Percentiles rank a stretch among this genome's conserved stretches.
phyloP scores from a whole-genome alignment of 2,329 filamentous ascomycete genomes.

The Fusarium napiforme region DNA sequence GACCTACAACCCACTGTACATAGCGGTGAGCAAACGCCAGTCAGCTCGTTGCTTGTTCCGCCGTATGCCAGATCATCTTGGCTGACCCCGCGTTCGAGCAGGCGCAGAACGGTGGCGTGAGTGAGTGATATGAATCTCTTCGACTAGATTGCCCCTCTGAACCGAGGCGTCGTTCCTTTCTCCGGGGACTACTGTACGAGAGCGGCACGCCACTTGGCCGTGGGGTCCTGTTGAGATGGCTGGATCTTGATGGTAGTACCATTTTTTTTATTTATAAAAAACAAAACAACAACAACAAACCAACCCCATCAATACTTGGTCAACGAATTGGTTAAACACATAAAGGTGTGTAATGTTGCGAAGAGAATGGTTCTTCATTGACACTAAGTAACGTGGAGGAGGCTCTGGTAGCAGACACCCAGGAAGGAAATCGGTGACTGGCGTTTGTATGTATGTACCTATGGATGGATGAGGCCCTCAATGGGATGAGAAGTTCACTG shows the following conservation, averaged over 20 bases:
- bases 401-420: slow-evolving; percentile 12
- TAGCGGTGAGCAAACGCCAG: slow-evolving; percentile 32
- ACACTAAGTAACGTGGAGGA: slow-evolving; percentile 30
- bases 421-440: slow-evolving; percentile 11
- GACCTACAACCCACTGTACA: neutral
- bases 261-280: neutral
- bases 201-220: slow-evolving; percentile 40
- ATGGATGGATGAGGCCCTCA: slow-evolving; percentile 3
- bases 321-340: too few species aligned
- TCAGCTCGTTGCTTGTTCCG: slow-evolving; percentile 2
- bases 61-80: neutral
- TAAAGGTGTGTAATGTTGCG: neutral
- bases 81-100: slow-evolving; percentile 6
- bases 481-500: slow-evolving; percentile 11
- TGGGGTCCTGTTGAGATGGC: slow-evolving; percentile 29
- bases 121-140: neutral
- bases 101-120: neutral
- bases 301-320: neutral
- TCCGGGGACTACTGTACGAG: slow-evolving; percentile 39
- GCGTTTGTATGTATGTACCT: neutral
- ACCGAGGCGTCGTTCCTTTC: slow-evolving; percentile 25
- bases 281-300: neutral
- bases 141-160: neutral
- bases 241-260: slow-evolving; percentile 3
- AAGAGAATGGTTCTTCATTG: neutral